phyloP scores from a whole-genome alignment of 2,329 filamentous ascomycete genomes.

The Trichoderma citrinoviride region DNA sequence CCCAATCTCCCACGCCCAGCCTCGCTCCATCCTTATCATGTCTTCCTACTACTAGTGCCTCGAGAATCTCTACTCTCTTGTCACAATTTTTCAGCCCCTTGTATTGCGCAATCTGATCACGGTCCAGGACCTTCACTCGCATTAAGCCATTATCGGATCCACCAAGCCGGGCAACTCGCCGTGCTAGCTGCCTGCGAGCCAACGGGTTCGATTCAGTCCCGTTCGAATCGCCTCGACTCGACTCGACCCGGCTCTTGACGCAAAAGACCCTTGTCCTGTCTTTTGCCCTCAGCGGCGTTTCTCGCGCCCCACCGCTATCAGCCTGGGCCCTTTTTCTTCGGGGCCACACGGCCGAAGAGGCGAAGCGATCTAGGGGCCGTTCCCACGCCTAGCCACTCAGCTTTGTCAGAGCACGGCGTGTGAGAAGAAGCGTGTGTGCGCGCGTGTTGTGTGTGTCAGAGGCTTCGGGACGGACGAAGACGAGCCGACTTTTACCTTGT shows the following conservation, averaged over 20 bases:
- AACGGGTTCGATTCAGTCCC: background rate
- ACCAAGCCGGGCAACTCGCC: constrained; percentile 13
- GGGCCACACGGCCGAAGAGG: constrained; percentile 7
- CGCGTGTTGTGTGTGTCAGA: constrained; percentile 1
- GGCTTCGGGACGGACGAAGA: background rate
- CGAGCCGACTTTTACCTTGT: background rate
- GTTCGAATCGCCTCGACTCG: too few species aligned
- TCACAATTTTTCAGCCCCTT: background rate
- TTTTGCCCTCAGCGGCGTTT: constrained; percentile 13
- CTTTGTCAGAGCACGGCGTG: background rate
- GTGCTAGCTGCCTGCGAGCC: too few species aligned
- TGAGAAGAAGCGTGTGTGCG: background rate
- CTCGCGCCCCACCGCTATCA: constrained; percentile 18
- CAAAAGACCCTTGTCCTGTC: background rate
- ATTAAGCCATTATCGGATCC: constrained; percentile 16
- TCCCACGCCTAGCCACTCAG: constrained; percentile 1
- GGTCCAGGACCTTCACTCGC: constrained; percentile 2
- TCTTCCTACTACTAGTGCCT: too few species aligned
- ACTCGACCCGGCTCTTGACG: constrained; percentile 9
- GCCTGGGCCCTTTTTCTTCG: constrained; percentile 8
- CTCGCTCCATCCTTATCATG: background rate
- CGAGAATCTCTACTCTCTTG: background rate
- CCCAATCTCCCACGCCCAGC: background rate
- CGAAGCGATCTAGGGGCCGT: background rate
- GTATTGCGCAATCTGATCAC: constrained; percentile 20